phyloP scores from a whole-genome alignment of 495 filamentous ascomycete genomes.

The Neurospora africana region DNA sequence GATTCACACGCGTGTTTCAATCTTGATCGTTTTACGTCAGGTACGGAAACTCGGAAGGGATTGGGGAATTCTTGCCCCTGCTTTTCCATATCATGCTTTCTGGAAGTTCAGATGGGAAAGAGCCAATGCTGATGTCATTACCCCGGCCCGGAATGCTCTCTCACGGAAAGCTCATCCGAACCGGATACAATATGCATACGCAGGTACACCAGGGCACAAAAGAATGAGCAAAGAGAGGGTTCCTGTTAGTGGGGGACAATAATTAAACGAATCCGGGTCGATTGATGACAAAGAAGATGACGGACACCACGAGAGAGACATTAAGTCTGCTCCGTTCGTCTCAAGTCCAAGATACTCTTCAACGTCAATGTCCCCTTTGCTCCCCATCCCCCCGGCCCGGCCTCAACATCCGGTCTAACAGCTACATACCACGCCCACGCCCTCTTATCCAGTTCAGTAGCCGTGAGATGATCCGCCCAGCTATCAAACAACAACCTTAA shows the following conservation, averaged over 20 bases:
- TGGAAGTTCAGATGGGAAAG: not conserved
- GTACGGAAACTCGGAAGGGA: not conserved
- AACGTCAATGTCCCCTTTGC: constrained; percentile 63
- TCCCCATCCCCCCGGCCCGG: constrained; percentile 67
- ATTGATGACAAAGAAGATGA: not conserved
- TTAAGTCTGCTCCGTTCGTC: constrained; percentile 11
- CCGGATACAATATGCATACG: not conserved
- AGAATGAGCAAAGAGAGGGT: not conserved
- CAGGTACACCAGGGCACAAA: not conserved
- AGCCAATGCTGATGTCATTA: not conserved
- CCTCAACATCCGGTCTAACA: constrained; percentile 62
- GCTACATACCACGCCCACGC: constrained; percentile 74
- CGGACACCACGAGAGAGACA: not conserved
- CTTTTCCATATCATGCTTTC: not conserved
- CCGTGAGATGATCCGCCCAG: constrained; percentile 49
- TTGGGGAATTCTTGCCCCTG: not conserved
- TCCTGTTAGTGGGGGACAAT: not conserved
- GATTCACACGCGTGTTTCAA: not conserved
- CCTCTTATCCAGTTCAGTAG: constrained; percentile 56
- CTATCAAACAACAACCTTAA: constrained; percentile 59
- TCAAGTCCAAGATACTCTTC: constrained; percentile 52
- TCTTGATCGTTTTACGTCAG: not conserved
- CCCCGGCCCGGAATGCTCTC: not conserved
- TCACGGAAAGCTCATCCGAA: not conserved
- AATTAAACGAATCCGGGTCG: not conserved